phyloP scores from a whole-genome alignment of 306 rosid species.

The Vigna radiata region DNA sequence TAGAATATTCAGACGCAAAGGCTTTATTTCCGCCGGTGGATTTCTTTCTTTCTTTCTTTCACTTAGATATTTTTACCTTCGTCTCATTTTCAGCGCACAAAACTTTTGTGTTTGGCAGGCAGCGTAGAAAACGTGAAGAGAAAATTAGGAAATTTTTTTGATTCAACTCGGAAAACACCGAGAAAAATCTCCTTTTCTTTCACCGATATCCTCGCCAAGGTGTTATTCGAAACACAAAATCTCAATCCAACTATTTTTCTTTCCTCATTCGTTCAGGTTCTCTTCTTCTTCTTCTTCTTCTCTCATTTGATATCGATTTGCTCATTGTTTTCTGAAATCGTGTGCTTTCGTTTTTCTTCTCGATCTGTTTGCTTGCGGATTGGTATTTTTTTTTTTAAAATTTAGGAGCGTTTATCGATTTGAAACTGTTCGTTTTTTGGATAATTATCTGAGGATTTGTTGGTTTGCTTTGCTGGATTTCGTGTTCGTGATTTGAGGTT shows the following conservation, averaged over 20 bases:
- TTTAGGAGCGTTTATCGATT: not conserved
- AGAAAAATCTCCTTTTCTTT: slow-evolving; percentile 49
- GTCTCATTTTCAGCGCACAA: not conserved
- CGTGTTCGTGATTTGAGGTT: not conserved
- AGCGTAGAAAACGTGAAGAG: slow-evolving; percentile 40
- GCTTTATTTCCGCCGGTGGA: slow-evolving; percentile 44
- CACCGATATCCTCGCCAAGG: slow-evolving; percentile 48
- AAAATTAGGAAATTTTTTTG: slow-evolving; percentile 34
- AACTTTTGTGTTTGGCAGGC: slow-evolving; percentile 45
- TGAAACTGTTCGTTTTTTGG: not conserved
- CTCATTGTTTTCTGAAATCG: slow-evolving; percentile 14
- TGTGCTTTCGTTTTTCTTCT: not conserved
- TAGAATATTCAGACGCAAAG: slow-evolving; percentile 42
- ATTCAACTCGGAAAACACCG: slow-evolving; percentile 47
- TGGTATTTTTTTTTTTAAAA: not conserved
- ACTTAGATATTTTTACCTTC: slow-evolving; percentile 45
- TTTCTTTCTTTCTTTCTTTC: not conserved
- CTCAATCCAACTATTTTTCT: slow-evolving; percentile 40
- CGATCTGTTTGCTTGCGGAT: slow-evolving; percentile 38
- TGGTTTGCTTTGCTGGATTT: slow-evolving; percentile 15
- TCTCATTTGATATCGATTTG: slow-evolving; percentile 8
- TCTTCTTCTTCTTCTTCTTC: not conserved
- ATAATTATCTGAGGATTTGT: slow-evolving; percentile 16
- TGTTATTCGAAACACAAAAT: slow-evolving; percentile 21
- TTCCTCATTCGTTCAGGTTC: slow-evolving; percentile 35